A percentile compares a stretch with the other conserved stretches of the same genome.
Evolutionary conservation across 306 rosid genomes (phyloP).

Genomic region (Prunus mume): DNA sequence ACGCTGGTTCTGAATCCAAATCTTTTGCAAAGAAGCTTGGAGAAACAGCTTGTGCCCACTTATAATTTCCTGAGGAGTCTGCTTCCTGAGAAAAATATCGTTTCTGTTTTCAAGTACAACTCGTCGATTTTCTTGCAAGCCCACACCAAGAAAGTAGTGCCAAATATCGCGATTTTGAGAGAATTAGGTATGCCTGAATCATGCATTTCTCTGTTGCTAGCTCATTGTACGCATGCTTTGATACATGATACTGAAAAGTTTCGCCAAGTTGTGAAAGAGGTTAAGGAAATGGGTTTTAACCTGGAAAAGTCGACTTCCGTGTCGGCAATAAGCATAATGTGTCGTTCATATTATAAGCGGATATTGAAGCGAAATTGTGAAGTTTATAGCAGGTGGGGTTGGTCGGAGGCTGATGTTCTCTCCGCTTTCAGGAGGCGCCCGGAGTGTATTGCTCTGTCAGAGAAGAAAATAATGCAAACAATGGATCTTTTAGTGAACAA

Average conservation of each 20-base stretch:
- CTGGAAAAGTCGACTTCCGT: slow-evolving; percentile 7
- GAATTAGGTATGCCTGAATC: not conserved
- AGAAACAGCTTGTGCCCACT: slow-evolving; percentile 18
- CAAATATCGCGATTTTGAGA: slow-evolving; percentile 23
- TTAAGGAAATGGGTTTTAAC: slow-evolving; percentile 21
- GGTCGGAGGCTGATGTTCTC: slow-evolving; percentile 20
- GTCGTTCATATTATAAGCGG: not conserved
- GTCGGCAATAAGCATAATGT: slow-evolving; percentile 8
- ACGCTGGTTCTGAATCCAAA: not conserved
- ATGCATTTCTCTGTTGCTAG: slow-evolving; percentile 4
- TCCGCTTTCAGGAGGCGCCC: slow-evolving; percentile 9
- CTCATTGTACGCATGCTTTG: not conserved
- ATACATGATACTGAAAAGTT: not conserved
- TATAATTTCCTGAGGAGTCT: slow-evolving; percentile 19
- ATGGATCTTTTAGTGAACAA: slow-evolving; percentile 20
- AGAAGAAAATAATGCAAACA: not conserved
- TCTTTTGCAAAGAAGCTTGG: slow-evolving; percentile 18
- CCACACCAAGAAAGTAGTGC: not conserved
- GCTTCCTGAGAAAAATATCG: not conserved
- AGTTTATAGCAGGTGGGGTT: slow-evolving; percentile 29
- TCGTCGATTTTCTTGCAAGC: not conserved
- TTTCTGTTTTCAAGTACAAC: not conserved
- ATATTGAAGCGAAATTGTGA: not conserved
- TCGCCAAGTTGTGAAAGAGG: not conserved
- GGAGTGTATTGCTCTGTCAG: not conserved